Percentiles rank a stretch among this genome's conserved stretches.
phyloP scores from a whole-genome alignment of 108 stramenopile species.

The Epithemia pelagica region DNA sequence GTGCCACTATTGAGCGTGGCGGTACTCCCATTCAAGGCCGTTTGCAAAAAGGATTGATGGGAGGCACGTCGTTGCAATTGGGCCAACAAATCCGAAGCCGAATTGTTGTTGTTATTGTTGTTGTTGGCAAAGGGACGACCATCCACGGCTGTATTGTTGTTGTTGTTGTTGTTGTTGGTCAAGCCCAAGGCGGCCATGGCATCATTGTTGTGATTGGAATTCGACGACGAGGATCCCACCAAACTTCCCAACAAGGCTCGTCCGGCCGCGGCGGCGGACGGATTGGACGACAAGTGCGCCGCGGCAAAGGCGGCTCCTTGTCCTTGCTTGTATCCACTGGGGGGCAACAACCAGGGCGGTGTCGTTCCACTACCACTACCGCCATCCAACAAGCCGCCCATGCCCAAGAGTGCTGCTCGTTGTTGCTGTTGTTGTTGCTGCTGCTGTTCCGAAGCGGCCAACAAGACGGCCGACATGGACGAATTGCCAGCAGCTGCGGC shows the following conservation, averaged over 20 bases:
- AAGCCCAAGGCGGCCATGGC: background rate
- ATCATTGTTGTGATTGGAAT: background rate
- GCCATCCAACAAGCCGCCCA: background rate
- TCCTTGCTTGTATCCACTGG: conserved; percentile 53
- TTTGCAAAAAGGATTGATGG: conserved; percentile 23
- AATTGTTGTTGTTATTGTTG: conserved; percentile 1
- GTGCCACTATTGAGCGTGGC: background rate
- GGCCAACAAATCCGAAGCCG: conserved; percentile 32
- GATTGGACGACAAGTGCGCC: conserved; percentile 29
- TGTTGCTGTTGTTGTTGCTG: too few species aligned
- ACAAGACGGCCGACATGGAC: background rate
- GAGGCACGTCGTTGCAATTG: conserved; percentile 41
- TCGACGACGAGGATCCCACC: background rate
- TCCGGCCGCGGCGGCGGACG: conserved; percentile 56
- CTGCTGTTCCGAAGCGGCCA: background rate
- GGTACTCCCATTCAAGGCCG: background rate
- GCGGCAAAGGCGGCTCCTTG: conserved; percentile 34
- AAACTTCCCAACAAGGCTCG: conserved; percentile 52
- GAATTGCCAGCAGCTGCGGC: background rate
- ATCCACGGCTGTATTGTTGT: too few species aligned
- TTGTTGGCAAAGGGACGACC: background rate
- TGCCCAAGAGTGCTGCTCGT: background rate
- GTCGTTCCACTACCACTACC: conserved; percentile 1
- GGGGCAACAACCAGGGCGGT: conserved; percentile 53
- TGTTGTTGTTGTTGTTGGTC: background rate